A percentile compares a stretch with the other conserved stretches of the same genome.
Conservation (phyloP, 2,329 filamentous ascomycete genomes). For the Metarhizium sp. region DNA sequence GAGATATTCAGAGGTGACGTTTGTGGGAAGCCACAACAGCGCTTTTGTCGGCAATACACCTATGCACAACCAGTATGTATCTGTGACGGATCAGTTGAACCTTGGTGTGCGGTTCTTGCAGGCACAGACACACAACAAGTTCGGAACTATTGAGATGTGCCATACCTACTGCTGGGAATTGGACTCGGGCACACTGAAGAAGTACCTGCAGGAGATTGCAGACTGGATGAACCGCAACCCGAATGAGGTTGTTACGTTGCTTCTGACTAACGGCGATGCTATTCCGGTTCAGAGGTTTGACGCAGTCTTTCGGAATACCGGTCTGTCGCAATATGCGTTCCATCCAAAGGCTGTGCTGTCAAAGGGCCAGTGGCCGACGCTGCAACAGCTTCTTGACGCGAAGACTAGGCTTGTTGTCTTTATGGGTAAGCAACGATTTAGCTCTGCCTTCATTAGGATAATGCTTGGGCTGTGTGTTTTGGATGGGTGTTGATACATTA, state of each 20-base stretch:
- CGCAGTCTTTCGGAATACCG: slow-evolving; percentile 42
- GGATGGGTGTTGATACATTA: neutral
- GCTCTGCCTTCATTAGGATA: neutral
- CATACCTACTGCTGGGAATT: slow-evolving; percentile 54
- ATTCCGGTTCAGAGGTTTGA: slow-evolving; percentile 46
- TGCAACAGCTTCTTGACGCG: slow-evolving; percentile 53
- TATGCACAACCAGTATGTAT: slow-evolving; percentile 51
- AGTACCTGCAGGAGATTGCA: slow-evolving; percentile 48
- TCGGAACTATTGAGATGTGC: slow-evolving; percentile 47
- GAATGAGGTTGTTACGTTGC: slow-evolving; percentile 52
- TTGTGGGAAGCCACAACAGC: slow-evolving; percentile 55
- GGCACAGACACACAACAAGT: slow-evolving; percentile 49
- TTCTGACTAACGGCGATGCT: slow-evolving; percentile 54
- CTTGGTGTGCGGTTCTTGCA: slow-evolving; percentile 56
- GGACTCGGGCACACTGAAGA: slow-evolving; percentile 46
- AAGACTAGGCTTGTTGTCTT: slow-evolving; percentile 61
- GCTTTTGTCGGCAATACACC: slow-evolving; percentile 49
- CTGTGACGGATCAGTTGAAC: slow-evolving; percentile 47
- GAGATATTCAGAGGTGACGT: slow-evolving; percentile 50
- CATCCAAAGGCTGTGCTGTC: slow-evolving; percentile 31
- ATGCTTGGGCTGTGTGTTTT: neutral
- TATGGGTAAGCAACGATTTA: slow-evolving; percentile 40
- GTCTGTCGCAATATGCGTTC: slow-evolving; percentile 49
- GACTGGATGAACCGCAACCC: slow-evolving; percentile 49
- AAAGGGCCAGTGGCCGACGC: slow-evolving; percentile 57